Conservation (phyloP, 164 flowering plant species). For the Buxus sempervirens region DNA sequence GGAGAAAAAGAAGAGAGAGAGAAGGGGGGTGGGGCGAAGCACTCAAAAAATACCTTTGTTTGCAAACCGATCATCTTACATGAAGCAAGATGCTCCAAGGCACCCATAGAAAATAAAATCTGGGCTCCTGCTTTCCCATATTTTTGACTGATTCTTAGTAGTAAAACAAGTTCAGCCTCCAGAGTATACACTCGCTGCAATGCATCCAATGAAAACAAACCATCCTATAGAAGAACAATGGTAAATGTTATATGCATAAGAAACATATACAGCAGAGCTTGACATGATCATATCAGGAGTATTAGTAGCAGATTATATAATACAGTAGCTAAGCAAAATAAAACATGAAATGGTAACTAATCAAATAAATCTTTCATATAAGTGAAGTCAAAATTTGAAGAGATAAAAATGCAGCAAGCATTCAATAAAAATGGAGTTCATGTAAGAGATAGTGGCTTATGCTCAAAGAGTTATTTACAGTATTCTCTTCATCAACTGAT, state of each 20-base stretch:
- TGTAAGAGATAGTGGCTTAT: no score
- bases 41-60: conserved; percentile 31
- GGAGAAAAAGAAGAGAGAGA: no score
- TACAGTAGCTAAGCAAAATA: not conserved
- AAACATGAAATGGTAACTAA: no score
- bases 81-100: conserved; percentile 73
- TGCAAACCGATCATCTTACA: conserved; percentile 57
- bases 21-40: no score
- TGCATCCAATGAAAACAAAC: conserved; percentile 54
- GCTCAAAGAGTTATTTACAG: no score
- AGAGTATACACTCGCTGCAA: conserved; percentile 67
- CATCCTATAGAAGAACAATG: conserved; percentile 36
- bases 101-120: conserved; percentile 85
- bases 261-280: not conserved
- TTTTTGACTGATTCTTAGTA: conserved; percentile 73
- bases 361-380: no score
- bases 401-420: no score
- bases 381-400: no score
- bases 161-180: conserved; percentile 77
- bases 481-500: no score
- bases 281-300: not conserved
- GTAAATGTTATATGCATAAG: not conserved
- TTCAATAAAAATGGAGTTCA: no score
- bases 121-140: conserved; percentile 91
- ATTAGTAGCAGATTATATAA: not conserved